A percentile compares a stretch with the other conserved stretches of the same genome.
These are phyloP conservation scores for Akanthomyces lecanii DNA, from an alignment of 2,329 filamentous ascomycete species.

Conservation along the genomic window DNA sequence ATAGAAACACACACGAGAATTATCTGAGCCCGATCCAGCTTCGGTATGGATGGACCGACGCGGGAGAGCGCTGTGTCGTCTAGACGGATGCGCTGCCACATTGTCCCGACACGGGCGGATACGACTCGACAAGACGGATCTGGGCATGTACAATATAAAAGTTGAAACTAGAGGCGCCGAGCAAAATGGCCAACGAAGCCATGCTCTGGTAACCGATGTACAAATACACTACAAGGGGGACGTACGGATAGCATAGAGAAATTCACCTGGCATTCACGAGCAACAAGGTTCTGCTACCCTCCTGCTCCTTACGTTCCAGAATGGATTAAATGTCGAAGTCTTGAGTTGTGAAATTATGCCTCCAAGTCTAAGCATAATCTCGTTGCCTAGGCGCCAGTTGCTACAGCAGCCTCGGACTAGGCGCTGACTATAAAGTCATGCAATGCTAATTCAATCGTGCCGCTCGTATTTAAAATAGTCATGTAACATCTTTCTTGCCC, in stretches of 20 bases:
- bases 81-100: background rate
- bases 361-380: background rate
- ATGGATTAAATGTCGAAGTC: background rate
- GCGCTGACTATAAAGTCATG: background rate
- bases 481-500: background rate
- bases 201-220: background rate
- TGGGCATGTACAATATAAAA: background rate
- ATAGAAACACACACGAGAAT: too few relatives aligned
- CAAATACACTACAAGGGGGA: background rate
- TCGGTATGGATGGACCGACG: background rate
- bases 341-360: background rate
- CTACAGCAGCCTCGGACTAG: background rate
- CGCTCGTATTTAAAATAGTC: background rate
- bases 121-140: background rate
- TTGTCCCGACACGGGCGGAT: background rate
- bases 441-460: background rate
- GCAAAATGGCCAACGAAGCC: background rate
- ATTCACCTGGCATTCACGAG: background rate
- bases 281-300: background rate
- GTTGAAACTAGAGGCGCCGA: background rate
- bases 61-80: too few relatives aligned
- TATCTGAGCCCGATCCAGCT: background rate
- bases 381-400: background rate
- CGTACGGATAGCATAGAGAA: slow-evolving; percentile 4
- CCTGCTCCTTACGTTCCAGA: background rate